Conservation (phyloP, 2,329 filamentous ascomycete species). For the Cercospora sesami region DNA sequence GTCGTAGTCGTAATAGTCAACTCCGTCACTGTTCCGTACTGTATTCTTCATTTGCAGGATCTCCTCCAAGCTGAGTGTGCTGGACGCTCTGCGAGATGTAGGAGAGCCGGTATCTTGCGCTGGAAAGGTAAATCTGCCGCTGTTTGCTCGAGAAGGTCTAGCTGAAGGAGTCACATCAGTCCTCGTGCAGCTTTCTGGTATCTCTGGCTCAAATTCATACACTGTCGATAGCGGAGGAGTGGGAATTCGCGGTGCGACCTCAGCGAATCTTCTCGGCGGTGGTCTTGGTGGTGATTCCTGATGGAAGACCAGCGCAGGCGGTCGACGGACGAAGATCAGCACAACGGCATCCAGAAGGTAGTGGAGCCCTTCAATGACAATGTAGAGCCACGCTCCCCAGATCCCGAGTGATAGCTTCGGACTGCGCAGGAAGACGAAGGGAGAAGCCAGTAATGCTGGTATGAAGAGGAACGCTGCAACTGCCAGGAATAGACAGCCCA, state of each 20-base stretch:
- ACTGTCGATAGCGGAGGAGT: neutral
- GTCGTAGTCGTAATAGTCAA: constrained; percentile 2
- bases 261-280: neutral
- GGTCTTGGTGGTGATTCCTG: neutral
- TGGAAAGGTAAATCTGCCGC: neutral
- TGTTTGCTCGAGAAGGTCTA: constrained; percentile 5
- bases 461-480: neutral
- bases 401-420: neutral
- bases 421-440: neutral
- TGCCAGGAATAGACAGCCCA: neutral
- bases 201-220: neutral
- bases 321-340: neutral
- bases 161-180: neutral
- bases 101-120: constrained; percentile 1
- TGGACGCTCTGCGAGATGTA: neutral
- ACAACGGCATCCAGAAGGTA: neutral
- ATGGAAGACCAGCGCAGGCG: neutral
- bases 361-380: neutral
- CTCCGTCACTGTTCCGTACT: neutral
- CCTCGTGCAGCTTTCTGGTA: neutral
- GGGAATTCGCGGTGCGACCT: neutral
- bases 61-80: constrained; percentile 4
- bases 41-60: constrained; percentile 4
- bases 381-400: constrained; percentile 3
- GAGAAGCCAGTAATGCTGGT: neutral